A percentile compares a stretch with the other conserved stretches of the same genome.
These are phyloP conservation scores for Pyrus betulifolia DNA, from an alignment of 306 rosid species.

Conservation along the genomic window DNA sequence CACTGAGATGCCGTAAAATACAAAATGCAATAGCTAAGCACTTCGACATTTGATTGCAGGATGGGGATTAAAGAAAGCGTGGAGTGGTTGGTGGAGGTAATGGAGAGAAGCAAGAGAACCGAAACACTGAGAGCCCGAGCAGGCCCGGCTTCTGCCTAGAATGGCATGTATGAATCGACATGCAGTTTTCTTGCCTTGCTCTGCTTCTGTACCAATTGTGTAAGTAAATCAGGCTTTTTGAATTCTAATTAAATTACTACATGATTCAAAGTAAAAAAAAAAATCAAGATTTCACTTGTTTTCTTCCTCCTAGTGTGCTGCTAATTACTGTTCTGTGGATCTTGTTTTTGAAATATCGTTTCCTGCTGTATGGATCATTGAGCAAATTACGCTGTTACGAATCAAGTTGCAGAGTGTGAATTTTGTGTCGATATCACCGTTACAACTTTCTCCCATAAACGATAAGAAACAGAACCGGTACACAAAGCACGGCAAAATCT, in stretches of 20 bases:
- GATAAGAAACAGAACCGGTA: not conserved
- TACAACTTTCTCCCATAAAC: not conserved
- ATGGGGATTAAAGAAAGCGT: slow-evolving; percentile 80
- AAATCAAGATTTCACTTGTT: not conserved
- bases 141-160: slow-evolving; percentile 50
- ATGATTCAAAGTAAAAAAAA: not conserved
- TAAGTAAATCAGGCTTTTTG: slow-evolving; percentile 27
- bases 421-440: not conserved
- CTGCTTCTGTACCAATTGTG: slow-evolving; percentile 19
- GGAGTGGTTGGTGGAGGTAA: slow-evolving; percentile 92
- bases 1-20: not conserved
- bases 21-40: not conserved
- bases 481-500: not conserved
- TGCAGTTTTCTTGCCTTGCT: slow-evolving; percentile 21
- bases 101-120: slow-evolving; percentile 98
- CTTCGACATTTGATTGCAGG: slow-evolving; percentile 40
- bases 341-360: not conserved
- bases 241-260: slow-evolving; percentile 13
- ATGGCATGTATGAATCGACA: not conserved
- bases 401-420: not conserved
- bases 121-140: slow-evolving; percentile 80
- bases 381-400: not conserved
- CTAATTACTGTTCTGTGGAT: not conserved
- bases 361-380: not conserved
- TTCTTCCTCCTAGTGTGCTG: too few relatives aligned